Conservation (phyloP, 305 asterid species). For the Coffea humblotiana region DNA sequence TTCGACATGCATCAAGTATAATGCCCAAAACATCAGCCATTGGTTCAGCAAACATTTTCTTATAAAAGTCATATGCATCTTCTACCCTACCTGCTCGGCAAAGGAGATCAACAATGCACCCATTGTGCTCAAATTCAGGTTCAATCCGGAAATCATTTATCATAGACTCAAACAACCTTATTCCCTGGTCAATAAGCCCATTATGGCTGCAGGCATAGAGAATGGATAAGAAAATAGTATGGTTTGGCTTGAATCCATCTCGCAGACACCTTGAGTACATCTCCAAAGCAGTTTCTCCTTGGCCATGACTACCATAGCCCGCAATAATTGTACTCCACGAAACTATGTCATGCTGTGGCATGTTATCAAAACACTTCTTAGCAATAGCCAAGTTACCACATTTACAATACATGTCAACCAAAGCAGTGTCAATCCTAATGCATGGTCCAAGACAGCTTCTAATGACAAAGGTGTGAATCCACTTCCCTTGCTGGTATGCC, state of each 20-base stretch:
- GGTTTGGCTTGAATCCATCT: slow-evolving; percentile 52
- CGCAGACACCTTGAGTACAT: slow-evolving; percentile 50
- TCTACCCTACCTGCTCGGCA: slow-evolving; percentile 80
- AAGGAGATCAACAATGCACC: slow-evolving; percentile 79
- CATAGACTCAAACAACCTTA: slow-evolving; percentile 70
- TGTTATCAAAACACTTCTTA: slow-evolving; percentile 60
- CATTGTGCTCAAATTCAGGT: slow-evolving; percentile 72
- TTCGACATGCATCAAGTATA: slow-evolving; percentile 68
- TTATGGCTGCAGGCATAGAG: slow-evolving; percentile 76
- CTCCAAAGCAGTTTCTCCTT: slow-evolving; percentile 63
- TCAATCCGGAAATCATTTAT: slow-evolving; percentile 47
- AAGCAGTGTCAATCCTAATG: slow-evolving; percentile 60
- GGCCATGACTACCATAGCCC: slow-evolving; percentile 77
- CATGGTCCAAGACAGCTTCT: slow-evolving; percentile 60
- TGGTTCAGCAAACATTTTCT: slow-evolving; percentile 53
- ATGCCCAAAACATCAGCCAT: slow-evolving; percentile 68
- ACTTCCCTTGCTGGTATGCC: slow-evolving; percentile 77
- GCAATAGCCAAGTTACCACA: slow-evolving; percentile 70
- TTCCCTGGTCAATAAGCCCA: slow-evolving; percentile 67
- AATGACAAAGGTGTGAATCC: slow-evolving; percentile 66
- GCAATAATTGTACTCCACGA: slow-evolving; percentile 77
- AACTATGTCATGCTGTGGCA: slow-evolving; percentile 56
- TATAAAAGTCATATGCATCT: slow-evolving; percentile 65
- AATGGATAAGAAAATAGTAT: slow-evolving; percentile 54
- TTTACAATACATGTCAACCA: slow-evolving; percentile 86